phyloP scores from a whole-genome alignment of 768 basidiomycete genomes.

The Agrocybe praecox region DNA sequence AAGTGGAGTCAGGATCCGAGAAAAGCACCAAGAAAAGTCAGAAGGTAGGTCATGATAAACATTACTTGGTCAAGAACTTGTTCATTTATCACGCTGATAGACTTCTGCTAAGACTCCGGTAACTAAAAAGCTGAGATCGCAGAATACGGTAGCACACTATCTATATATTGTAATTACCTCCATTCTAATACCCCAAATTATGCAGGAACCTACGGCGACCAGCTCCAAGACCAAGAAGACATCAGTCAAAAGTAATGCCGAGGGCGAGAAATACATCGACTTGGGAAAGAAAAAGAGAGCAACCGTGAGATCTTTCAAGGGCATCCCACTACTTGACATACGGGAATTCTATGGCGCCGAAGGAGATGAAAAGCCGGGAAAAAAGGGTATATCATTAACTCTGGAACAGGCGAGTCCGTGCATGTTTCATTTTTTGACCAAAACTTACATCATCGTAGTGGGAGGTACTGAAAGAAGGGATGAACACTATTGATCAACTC shows the following conservation, averaged over 20 bases:
- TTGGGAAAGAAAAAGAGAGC: conserved; percentile 75
- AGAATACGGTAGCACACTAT: too few species aligned
- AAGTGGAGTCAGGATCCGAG: background rate
- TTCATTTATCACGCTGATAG: background rate
- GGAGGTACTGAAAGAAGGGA: conserved; percentile 51
- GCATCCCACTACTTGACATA: conserved; percentile 63
- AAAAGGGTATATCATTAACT: conserved; percentile 75
- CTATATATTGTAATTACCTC: too few species aligned
- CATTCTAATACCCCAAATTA: too few species aligned
- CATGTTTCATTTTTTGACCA: background rate
- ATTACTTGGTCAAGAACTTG: background rate
- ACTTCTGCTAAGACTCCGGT: background rate
- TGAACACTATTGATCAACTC: conserved; percentile 52
- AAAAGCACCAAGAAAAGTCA: background rate
- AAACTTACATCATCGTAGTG: conserved; percentile 40
- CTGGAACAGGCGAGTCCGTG: conserved; percentile 55
- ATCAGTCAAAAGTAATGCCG: conserved; percentile 27
- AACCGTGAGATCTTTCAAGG: conserved; percentile 54
- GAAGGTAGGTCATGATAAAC: background rate
- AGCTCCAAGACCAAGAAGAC: too few species aligned
- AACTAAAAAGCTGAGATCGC: background rate
- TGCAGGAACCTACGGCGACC: too few species aligned
- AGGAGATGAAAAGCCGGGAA: conserved; percentile 71
- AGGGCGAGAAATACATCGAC: conserved; percentile 62
- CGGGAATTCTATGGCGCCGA: conserved; percentile 67